Evolutionary conservation across 306 rosid genomes (phyloP).

Genomic region (Prunus dulcis): DNA sequence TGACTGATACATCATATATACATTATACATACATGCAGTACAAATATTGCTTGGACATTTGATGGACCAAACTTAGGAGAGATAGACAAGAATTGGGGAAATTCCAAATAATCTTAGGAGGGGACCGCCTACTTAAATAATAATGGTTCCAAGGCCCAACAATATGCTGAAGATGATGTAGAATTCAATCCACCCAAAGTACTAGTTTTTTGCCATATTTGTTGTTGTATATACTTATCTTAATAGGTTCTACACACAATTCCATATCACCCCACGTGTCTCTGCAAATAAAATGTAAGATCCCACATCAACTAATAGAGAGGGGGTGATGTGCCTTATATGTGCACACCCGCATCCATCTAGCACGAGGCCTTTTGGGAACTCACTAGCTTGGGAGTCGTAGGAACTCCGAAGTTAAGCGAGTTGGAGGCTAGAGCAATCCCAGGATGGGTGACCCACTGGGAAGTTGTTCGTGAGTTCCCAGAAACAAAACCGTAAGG

Average conservation of each 20-base stretch:
- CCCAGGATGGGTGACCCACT: no score
- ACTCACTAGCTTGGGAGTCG: no score
- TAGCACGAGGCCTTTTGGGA: no score
- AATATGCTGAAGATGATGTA: not conserved
- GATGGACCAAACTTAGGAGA: conserved; percentile 7
- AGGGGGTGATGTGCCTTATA: no score
- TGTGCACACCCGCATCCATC: no score
- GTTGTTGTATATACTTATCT: not conserved
- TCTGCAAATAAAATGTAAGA: conserved; percentile 2
- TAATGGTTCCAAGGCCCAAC: not conserved
- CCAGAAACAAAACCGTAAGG: no score
- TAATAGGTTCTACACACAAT: not conserved
- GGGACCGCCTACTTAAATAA: not conserved
- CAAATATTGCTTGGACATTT: not conserved
- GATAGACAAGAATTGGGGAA: conserved; percentile 1
- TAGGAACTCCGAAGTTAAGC: no score
- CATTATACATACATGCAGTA: no score
- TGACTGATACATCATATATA: not conserved
- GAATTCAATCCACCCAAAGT: conserved; percentile 5
- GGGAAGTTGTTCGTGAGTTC: no score
- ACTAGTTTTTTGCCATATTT: not conserved
- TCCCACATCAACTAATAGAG: no score
- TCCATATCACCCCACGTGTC: not conserved
- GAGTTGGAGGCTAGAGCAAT: no score
- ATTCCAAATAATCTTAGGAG: not conserved